Evolutionary conservation across 352 stramenopile genomes (phyloP), one percentile per base, ranked within the genome.

Genomic region (Pythium angustatum): DNA sequence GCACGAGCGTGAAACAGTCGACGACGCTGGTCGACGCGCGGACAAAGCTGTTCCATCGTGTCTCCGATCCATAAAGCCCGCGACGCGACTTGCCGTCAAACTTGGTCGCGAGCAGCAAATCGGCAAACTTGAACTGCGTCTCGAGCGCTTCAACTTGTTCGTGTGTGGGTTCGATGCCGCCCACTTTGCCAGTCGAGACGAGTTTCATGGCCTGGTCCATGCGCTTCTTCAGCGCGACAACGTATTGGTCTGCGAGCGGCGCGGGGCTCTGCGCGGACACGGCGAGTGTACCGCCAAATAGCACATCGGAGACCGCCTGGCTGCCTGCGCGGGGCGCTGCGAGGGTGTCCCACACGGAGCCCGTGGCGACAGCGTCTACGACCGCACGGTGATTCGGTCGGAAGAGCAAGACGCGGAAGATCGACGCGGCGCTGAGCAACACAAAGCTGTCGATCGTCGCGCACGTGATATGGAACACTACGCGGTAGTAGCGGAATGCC

Each of bases 331-430:
- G 60, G 27, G 67, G 57, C 22, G 52, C 36, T 3, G 58, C 53
- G 1, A 74, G 62, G 22, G 63, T 49, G 34, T 71, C 62, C 68
- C 68, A 75, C 41, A 67, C 49, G 2, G 28, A 33, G 12, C 64
- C 64, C 1, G 22, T 38, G 24, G 34, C 36, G n/a, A 66, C 50
- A 21, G 56, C 49, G 19, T 62, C 53, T 5, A 45, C 56, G 33
- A 75, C 15, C 1, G 68, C 68, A 26, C 27, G 50, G 63, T 66
- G 27, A 24, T 71, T 71, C 7, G 64, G 43, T 38, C 64, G 68
- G 54, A 75, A 75, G 28, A 75, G 45, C 22, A 75, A 43, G 27
- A 75, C 65, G 47, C 68, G 68, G 54, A 75, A 75, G 15, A 75
- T 66, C 14, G 68, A 71, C 19, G 68, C 56, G 1, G 45, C 40